A percentile compares a stretch with the other conserved stretches of the same genome.
phyloP scores from a whole-genome alignment of 2,329 filamentous ascomycete genomes.

The Monosporascus sp. region DNA sequence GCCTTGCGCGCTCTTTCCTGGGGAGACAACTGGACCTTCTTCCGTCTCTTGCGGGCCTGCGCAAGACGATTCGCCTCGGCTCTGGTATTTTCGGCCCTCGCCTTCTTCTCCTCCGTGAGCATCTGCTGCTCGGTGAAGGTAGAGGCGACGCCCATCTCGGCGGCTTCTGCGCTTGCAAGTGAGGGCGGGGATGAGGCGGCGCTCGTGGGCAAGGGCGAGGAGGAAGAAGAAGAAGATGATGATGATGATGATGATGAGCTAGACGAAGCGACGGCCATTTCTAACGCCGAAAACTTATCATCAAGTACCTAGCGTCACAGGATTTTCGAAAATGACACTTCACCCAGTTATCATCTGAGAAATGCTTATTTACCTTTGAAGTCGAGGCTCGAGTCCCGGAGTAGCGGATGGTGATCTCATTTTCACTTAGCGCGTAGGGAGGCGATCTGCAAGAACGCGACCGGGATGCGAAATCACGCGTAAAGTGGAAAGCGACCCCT shows the following conservation, averaged over 20 bases:
- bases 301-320: conserved; percentile 2
- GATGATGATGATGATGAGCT: conserved; percentile 12
- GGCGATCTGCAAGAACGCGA: conserved; percentile 22
- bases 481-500: conserved; percentile 16
- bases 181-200: conserved; percentile 18
- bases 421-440: conserved; percentile 20
- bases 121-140: conserved; percentile 26
- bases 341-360: neutral
- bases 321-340: conserved; percentile 1
- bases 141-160: conserved; percentile 19
- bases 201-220: conserved; percentile 14
- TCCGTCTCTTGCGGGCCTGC: conserved; percentile 30
- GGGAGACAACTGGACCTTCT: conserved; percentile 44
- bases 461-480: conserved; percentile 26
- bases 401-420: conserved; percentile 22
- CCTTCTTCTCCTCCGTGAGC: conserved; percentile 42
- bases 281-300: neutral
- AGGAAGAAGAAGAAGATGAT: neutral
- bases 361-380: neutral
- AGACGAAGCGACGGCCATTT: conserved; percentile 11
- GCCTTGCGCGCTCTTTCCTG: conserved; percentile 54
- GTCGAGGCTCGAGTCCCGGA: neutral
- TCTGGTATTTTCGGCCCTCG: conserved; percentile 41
- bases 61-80: conserved; percentile 39
- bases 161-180: conserved; percentile 4